Conservation (phyloP, 2,329 filamentous ascomycete genomes). For the Ophiocordyceps camponoti-leonardi region DNA sequence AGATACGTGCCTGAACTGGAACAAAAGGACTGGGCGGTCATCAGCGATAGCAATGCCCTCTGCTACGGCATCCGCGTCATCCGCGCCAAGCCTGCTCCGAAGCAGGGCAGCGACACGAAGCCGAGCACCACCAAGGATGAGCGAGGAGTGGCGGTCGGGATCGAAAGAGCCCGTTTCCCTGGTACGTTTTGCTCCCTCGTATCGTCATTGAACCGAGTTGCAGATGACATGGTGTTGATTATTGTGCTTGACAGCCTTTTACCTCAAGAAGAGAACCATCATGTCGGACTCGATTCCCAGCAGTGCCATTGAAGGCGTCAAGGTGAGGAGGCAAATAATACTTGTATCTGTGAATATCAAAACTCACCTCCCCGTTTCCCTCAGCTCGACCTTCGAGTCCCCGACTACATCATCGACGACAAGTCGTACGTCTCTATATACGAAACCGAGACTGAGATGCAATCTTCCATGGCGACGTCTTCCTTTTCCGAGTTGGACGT, state of each 20-base stretch:
- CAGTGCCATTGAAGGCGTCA: background rate
- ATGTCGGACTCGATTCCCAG: background rate
- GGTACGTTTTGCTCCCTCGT: too few species aligned
- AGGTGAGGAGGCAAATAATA: background rate
- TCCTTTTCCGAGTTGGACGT: constrained; percentile 1
- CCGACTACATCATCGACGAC: constrained; percentile 2
- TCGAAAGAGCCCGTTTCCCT: constrained; percentile 1
- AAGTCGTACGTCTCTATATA: constrained; percentile 1
- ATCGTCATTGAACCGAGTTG: too few species aligned
- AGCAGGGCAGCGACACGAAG: too few species aligned
- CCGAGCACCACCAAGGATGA: background rate
- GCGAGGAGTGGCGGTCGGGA: background rate
- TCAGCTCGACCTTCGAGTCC: constrained; percentile 1
- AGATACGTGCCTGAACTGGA: constrained; percentile 2
- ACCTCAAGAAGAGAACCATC: constrained; percentile 1
- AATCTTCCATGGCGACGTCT: constrained; percentile 1
- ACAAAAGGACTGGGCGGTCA: constrained; percentile 1
- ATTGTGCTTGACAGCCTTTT: constrained; percentile 1
- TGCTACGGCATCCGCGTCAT: constrained; percentile 2
- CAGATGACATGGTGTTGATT: too few species aligned
- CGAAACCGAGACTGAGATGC: constrained; percentile 1
- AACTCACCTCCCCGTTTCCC: too few species aligned
- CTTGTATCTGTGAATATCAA: too few species aligned
- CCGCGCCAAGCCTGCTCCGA: background rate
- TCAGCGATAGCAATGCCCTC: constrained; percentile 2